These are phyloP conservation scores for Triticum turgidum DNA, from an alignment of 176 grass and related monocot species.

Conservation along the genomic window DNA sequence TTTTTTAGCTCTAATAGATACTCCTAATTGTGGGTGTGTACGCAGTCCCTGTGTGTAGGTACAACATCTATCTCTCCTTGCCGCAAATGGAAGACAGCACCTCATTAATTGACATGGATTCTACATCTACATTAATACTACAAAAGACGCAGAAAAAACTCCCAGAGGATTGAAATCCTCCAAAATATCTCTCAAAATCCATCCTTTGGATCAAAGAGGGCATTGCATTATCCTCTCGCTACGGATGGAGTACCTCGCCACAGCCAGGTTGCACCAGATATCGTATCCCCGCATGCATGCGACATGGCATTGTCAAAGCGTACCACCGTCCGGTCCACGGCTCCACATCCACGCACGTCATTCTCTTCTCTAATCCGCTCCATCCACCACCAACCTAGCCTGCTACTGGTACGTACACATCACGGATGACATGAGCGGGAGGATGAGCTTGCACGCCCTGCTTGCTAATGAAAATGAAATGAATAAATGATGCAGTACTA, in stretches of 20 bases:
- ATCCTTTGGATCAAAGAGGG: no score
- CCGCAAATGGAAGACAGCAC: no score
- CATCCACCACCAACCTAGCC: not conserved
- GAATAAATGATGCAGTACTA: not conserved
- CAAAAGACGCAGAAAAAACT: no score
- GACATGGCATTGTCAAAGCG: not conserved
- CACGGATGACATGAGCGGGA: not conserved
- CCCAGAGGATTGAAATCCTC: no score
- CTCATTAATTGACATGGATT: no score
- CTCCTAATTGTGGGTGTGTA: no score
- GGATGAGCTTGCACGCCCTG: not conserved
- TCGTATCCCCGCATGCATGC: not conserved
- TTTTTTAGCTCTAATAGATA: no score
- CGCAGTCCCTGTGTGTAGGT: no score
- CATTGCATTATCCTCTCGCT: not conserved
- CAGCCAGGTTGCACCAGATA: not conserved
- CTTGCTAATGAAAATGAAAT: not conserved
- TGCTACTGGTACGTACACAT: not conserved
- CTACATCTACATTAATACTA: no score
- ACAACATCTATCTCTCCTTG: no score
- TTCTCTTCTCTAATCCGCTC: not conserved
- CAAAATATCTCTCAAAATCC: no score
- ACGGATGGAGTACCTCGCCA: not conserved
- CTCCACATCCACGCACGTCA: not conserved
- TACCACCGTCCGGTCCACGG: not conserved